These are phyloP conservation scores for Penicillium alfredii DNA, from an alignment of 495 filamentous ascomycete genomes.

Conservation along the genomic window DNA sequence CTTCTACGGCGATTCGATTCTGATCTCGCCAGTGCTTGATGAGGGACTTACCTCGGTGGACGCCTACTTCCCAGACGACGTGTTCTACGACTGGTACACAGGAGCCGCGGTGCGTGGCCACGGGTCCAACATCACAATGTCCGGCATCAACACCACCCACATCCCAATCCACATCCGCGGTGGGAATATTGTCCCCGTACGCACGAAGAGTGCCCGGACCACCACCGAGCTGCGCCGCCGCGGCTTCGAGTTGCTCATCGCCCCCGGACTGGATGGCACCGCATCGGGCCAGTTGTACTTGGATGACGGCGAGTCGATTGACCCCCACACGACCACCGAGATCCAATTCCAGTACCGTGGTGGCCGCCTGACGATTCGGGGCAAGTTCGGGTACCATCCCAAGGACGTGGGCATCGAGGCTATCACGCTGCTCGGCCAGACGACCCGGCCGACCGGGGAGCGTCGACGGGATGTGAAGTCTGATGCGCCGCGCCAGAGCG, in stretches of 20 bases:
- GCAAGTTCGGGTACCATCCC: slow-evolving; percentile 45
- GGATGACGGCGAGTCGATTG: slow-evolving; percentile 55
- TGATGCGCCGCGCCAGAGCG: slow-evolving; percentile 11
- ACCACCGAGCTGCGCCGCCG: slow-evolving; percentile 60
- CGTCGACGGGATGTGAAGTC: slow-evolving; percentile 3
- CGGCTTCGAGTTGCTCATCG: slow-evolving; percentile 65
- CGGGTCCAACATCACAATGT: slow-evolving; percentile 47
- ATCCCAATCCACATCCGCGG: slow-evolving; percentile 72
- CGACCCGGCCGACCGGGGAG: background rate
- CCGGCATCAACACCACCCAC: slow-evolving; percentile 51
- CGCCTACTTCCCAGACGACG: slow-evolving; percentile 67
- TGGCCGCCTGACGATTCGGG: slow-evolving; percentile 45
- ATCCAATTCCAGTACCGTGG: slow-evolving; percentile 50
- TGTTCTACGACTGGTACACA: slow-evolving; percentile 75
- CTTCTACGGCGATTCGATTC: slow-evolving; percentile 62
- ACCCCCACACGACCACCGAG: slow-evolving; percentile 41
- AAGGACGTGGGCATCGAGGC: slow-evolving; percentile 48
- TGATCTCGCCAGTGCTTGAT: slow-evolving; percentile 66
- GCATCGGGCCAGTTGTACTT: slow-evolving; percentile 53
- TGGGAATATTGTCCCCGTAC: slow-evolving; percentile 62
- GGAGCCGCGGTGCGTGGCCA: slow-evolving; percentile 50
- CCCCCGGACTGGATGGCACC: slow-evolving; percentile 45
- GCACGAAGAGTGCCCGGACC: slow-evolving; percentile 58
- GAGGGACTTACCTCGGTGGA: slow-evolving; percentile 57
- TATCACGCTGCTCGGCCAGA: slow-evolving; percentile 46